phyloP scores from a whole-genome alignment of 139 green algal species.

The Coelastrella sp. region DNA sequence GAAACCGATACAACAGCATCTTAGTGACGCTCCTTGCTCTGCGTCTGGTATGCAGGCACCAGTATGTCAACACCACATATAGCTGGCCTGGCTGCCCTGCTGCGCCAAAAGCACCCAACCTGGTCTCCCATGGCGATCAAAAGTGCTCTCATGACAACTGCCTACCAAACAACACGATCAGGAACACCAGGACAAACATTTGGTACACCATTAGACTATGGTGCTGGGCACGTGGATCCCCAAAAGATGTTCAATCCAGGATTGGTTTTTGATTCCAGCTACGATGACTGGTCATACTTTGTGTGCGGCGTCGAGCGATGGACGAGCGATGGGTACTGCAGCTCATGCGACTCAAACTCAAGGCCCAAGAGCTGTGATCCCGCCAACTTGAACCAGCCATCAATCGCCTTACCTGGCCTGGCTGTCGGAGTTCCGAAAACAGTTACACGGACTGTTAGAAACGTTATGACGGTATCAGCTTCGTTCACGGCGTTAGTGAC shows the following conservation, averaged over 20 bases:
- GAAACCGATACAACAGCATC: no score
- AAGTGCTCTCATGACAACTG: conserved; percentile 30
- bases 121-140: conserved; percentile 21
- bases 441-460: neutral
- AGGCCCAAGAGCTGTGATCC: neutral
- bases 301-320: neutral
- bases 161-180: neutral
- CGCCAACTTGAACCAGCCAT: conserved; percentile 6
- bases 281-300: neutral
- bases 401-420: neutral
- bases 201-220: conserved; percentile 10
- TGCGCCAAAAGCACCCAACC: neutral
- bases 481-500: neutral
- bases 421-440: neutral
- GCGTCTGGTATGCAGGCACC: neutral
- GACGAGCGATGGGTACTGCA: neutral
- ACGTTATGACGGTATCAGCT: neutral
- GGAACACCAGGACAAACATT: neutral
- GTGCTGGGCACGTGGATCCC: conserved; percentile 9
- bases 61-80: neutral
- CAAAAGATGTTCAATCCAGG: neutral
- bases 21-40: neutral
- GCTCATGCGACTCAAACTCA: no score
- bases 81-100: neutral
- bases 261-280: neutral